phyloP scores from a whole-genome alignment of 345 rosid species.

The Bruguiera sexangula region DNA sequence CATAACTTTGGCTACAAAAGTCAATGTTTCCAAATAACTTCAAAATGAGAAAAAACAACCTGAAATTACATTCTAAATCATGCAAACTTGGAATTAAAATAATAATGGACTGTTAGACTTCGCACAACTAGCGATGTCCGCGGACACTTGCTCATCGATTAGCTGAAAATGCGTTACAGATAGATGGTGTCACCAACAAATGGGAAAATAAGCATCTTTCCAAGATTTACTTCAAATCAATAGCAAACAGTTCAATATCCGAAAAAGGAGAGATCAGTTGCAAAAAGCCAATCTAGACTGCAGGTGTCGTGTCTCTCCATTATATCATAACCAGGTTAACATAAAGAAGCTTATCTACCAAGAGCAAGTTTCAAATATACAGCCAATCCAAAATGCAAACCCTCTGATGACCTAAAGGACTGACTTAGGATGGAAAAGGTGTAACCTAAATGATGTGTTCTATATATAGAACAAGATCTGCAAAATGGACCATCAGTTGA shows the following conservation, averaged over 20 bases:
- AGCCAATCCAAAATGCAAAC: conserved; percentile 30
- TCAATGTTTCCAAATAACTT: too few relatives aligned
- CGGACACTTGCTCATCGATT: too few relatives aligned
- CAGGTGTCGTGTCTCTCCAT: conserved; percentile 15
- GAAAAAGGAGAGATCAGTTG: not conserved
- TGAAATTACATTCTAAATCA: too few relatives aligned
- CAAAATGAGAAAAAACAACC: too few relatives aligned
- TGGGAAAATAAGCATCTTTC: too few relatives aligned
- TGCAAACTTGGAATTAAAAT: too few relatives aligned
- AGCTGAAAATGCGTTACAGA: too few relatives aligned
- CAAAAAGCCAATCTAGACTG: conserved; percentile 11
- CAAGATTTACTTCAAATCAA: too few relatives aligned
- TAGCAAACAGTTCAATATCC: not conserved
- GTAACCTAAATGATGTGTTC: conserved; percentile 8
- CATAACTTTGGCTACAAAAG: too few relatives aligned
- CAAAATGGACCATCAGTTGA: conserved; percentile 9
- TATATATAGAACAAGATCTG: not conserved
- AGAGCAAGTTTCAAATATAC: conserved; percentile 29
- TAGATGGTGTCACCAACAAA: too few relatives aligned
- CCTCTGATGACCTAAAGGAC: conserved; percentile 18
- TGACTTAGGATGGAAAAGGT: conserved; percentile 5
- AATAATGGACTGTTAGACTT: too few relatives aligned
- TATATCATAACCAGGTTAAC: conserved; percentile 5
- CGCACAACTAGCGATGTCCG: too few relatives aligned
- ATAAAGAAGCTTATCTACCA: conserved; percentile 19